Conservation (phyloP, 192 early-diverging fungal genomes). For the Chytriomyces sp. region DNA sequence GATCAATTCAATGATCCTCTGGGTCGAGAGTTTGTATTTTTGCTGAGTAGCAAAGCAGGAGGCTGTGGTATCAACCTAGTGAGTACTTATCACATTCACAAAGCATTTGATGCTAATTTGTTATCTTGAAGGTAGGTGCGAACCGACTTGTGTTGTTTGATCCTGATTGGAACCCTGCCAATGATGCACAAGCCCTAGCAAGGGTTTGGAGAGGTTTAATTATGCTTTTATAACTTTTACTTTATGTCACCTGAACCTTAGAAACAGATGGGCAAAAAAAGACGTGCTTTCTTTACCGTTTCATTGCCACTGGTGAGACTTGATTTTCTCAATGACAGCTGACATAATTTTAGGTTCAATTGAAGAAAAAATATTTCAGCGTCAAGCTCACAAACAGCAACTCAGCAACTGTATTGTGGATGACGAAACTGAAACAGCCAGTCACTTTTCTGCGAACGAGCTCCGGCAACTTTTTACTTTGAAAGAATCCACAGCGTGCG, state of each 20-base stretch:
- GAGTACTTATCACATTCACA: not conserved
- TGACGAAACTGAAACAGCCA: slow-evolving; percentile 86
- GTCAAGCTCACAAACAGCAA: slow-evolving; percentile 74
- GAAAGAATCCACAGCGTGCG: slow-evolving; percentile 70
- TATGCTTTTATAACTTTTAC: not conserved
- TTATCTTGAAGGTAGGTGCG: slow-evolving; percentile 76
- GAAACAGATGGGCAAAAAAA: slow-evolving; percentile 61
- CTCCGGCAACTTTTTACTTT: slow-evolving; percentile 89
- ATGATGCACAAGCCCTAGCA: slow-evolving; percentile 83
- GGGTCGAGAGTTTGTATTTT: slow-evolving; percentile 85
- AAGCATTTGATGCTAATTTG: slow-evolving; percentile 15
- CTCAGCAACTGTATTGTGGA: slow-evolving; percentile 94
- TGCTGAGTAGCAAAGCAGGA: slow-evolving; percentile 96
- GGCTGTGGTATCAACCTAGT: slow-evolving; percentile 96
- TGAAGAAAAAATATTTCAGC: slow-evolving; percentile 99
- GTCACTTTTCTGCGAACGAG: slow-evolving; percentile 90
- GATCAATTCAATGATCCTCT: slow-evolving; percentile 95
- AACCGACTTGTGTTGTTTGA: slow-evolving; percentile 95
- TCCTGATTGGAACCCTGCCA: slow-evolving; percentile 95
- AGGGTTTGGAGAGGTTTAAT: slow-evolving; percentile 83
- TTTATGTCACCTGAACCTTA: too few relatives aligned
- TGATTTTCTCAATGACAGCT: not conserved
- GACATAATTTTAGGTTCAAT: slow-evolving; percentile 69
- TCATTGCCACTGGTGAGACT: slow-evolving; percentile 76
- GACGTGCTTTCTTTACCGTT: slow-evolving; percentile 94